Percentiles rank a stretch among this genome's conserved stretches.
Conservation (phyloP, 768 basidiomycete species). For the Mrakia frigida region DNA sequence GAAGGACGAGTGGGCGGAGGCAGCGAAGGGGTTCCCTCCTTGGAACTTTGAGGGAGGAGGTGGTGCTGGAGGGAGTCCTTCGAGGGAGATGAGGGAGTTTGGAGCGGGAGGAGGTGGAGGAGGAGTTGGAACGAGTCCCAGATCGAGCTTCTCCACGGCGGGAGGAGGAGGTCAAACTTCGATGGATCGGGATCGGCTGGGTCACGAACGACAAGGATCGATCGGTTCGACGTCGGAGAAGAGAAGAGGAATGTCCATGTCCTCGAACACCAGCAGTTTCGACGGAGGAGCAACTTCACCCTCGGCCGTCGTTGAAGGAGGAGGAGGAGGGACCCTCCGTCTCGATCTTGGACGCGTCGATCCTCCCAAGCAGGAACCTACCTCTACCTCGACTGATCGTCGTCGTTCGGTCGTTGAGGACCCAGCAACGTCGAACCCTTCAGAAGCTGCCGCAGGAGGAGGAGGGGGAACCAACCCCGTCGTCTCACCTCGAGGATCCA, state of each 20-base stretch:
- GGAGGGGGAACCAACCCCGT: too few species aligned
- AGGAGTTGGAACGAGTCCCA: not conserved
- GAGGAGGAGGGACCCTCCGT: not conserved
- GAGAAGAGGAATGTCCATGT: not conserved
- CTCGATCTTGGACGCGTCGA: not conserved
- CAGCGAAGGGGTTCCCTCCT: conserved; percentile 6
- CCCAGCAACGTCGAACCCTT: too few species aligned
- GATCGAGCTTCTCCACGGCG: not conserved
- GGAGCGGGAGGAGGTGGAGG: not conserved
- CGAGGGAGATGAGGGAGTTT: not conserved
- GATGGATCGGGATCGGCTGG: not conserved
- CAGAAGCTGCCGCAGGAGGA: too few species aligned
- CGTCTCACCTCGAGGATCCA: not conserved
- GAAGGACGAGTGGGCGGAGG: conserved; percentile 25
- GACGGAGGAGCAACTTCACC: not conserved
- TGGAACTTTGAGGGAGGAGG: conserved; percentile 15
- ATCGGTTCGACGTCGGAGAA: not conserved
- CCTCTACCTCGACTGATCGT: not conserved
- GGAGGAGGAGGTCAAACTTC: not conserved
- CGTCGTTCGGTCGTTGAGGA: not conserved
- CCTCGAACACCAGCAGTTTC: not conserved
- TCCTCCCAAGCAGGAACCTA: not conserved
- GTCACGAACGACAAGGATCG: not conserved
- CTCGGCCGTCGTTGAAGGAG: not conserved
- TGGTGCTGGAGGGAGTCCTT: not conserved